Conservation (phyloP, 108 stramenopile genomes). For the Cyclotella distinguenda region DNA sequence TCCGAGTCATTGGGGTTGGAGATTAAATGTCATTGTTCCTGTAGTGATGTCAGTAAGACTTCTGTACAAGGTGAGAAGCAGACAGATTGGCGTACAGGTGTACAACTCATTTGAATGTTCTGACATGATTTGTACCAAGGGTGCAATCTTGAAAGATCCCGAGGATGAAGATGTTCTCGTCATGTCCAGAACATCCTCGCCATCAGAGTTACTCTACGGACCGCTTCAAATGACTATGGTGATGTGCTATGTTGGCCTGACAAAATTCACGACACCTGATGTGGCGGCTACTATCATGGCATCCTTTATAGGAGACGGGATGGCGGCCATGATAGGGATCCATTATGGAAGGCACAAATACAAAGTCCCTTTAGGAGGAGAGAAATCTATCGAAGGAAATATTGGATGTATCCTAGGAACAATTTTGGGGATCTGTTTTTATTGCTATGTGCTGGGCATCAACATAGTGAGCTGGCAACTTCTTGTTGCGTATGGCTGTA, state of each 20-base stretch:
- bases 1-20: conserved; percentile 65
- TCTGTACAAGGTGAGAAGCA: conserved; percentile 55
- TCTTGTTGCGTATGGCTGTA: conserved; percentile 49
- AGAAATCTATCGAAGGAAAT: conserved; percentile 77
- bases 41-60: conserved; percentile 50
- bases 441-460: conserved; percentile 53
- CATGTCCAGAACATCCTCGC: conserved; percentile 63
- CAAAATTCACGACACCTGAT: conserved; percentile 49
- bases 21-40: conserved; percentile 65
- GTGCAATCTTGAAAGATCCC: conserved; percentile 64
- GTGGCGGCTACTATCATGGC: conserved; percentile 58
- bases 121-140: conserved; percentile 18
- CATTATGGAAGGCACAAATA: conserved; percentile 66
- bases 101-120: not conserved
- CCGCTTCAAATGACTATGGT: conserved; percentile 63
- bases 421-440: conserved; percentile 55
- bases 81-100: not conserved
- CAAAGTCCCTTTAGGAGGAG: conserved; percentile 54
- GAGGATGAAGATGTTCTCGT: conserved; percentile 67
- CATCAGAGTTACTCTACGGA: conserved; percentile 67
- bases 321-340: conserved; percentile 61
- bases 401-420: conserved; percentile 72
- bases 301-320: conserved; percentile 62
- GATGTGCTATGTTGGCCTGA: conserved; percentile 61
- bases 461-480: conserved; percentile 46